Conservation (phyloP, 768 basidiomycete genomes). For the Myochromella boudieri region DNA sequence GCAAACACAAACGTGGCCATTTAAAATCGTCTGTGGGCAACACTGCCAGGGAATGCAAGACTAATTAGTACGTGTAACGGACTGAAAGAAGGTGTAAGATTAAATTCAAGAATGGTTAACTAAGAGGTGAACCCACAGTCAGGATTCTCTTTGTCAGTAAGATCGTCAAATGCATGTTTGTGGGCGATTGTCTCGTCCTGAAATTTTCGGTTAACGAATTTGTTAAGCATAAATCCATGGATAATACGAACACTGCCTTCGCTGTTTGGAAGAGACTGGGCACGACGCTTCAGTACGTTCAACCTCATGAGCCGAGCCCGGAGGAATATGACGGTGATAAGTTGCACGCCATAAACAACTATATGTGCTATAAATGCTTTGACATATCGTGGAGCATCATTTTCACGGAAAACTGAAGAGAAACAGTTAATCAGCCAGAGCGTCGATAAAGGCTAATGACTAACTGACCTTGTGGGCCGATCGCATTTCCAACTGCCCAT, state of each 20-base stretch:
- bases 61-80: constrained; percentile 37
- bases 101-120: background rate
- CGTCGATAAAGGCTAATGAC: too few species aligned
- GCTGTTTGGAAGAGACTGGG: constrained; percentile 29
- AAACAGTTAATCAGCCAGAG: background rate
- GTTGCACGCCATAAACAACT: constrained; percentile 45
- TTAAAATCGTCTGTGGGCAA: too few species aligned
- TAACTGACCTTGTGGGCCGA: constrained; percentile 40
- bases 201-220: constrained; percentile 1
- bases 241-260: constrained; percentile 24
- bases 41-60: too few species aligned
- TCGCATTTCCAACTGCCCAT: constrained; percentile 52
- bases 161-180: constrained; percentile 45
- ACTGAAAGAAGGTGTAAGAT: constrained; percentile 20
- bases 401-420: constrained; percentile 39
- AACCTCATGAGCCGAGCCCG: constrained; percentile 41
- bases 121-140: constrained; percentile 39
- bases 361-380: constrained; percentile 47
- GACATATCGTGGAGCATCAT: constrained; percentile 47
- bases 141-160: constrained; percentile 50
- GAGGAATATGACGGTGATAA: constrained; percentile 34
- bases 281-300: constrained; percentile 39
- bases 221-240: constrained; percentile 5
- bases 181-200: constrained; percentile 34
- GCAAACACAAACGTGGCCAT: too few species aligned